Evolutionary conservation across 768 basidiomycete species (phyloP), one percentile per base, ranked within the genome.

Genomic region (Mycena polygramma): DNA sequence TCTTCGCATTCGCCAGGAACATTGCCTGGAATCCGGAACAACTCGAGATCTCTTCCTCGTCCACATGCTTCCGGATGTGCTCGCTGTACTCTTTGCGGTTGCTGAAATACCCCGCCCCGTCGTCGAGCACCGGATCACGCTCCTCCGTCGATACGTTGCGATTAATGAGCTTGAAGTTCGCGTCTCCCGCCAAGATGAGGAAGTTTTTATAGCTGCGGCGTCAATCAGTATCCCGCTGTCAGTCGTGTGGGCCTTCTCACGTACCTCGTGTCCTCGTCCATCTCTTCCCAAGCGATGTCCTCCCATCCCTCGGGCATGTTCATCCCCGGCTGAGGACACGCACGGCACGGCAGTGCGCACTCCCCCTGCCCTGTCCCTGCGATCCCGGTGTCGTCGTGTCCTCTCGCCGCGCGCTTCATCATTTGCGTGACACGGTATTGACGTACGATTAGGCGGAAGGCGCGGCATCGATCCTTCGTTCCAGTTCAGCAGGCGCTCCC

Each of bases 261-360:
- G 53, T 10, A 54, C 53, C 53, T 26, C 15, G 9, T 22, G 30
- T 54, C 53, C 53, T 54, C 26, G 15, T 26, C 26, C 53, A 54
- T 54, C 9, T 14, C 22, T 7, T 54, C 53, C 53, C 53, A 54
- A 20, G 24, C 35, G 13, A 54, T 54, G 7, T 68, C 7, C 20
- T 52, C 19, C 70, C 70, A 72, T 9, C 45, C 58, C 9, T 17
- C 41, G 1, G 69, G 69, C 41, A 43, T 13, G 41, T 43, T 43
- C 41, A 43, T 43, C 41, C 17, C 41, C 10, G 41, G 41, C 13
- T 51, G 49, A 0, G 70, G 70, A 43, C 70, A 72, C 0, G 70
- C 70, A 0, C 51, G 70, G 22, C 70, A 72, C 4, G 19, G 37
- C 19, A 72, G 1, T 6, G 70, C 66, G n/a, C 68, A 53, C 58